These are phyloP conservation scores for Lactuca sativa DNA, from an alignment of 129 eudicot species.

Conservation along the genomic window DNA sequence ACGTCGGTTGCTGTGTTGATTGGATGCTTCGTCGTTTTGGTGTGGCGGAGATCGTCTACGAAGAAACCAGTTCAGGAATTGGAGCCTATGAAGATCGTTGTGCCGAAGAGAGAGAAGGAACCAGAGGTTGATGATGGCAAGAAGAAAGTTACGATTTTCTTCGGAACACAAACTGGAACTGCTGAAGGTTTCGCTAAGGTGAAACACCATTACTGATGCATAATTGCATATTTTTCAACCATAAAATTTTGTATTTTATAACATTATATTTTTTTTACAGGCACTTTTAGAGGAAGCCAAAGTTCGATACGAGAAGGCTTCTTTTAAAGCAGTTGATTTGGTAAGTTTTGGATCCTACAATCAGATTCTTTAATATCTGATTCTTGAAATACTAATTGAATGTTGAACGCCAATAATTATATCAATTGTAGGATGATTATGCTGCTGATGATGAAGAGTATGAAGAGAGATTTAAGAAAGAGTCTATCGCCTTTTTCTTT, in stretches of 20 bases:
- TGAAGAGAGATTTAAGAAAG: conserved; percentile 73
- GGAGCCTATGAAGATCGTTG: conserved; percentile 32
- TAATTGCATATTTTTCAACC: background rate
- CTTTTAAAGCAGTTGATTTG: conserved; percentile 71
- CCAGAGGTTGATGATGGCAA: conserved; percentile 75
- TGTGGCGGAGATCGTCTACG: conserved; percentile 64
- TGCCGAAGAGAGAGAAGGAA: conserved; percentile 43
- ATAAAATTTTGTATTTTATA: background rate
- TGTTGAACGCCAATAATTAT: background rate
- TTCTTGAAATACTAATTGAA: background rate
- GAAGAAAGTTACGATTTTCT: conserved; percentile 73
- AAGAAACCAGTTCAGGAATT: conserved; percentile 35
- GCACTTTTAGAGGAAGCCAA: conserved; percentile 92
- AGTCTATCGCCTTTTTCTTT: conserved; percentile 72
- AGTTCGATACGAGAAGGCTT: conserved; percentile 87
- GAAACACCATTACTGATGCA: background rate
- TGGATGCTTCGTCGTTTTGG: conserved; percentile 53
- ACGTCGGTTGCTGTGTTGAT: conserved; percentile 70
- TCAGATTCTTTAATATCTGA: background rate
- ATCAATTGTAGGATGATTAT: conserved; percentile 72
- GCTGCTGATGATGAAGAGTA: conserved; percentile 92
- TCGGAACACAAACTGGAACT: conserved; percentile 93
- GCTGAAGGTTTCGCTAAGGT: conserved; percentile 99
- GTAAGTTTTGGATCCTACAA: conserved; percentile 38
- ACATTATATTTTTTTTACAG: conserved; percentile 24